Evolutionary conservation across 139 green algal genomes (phyloP), one percentile per base, ranked within the genome.

Genomic region (Picochlorum sp.): DNA sequence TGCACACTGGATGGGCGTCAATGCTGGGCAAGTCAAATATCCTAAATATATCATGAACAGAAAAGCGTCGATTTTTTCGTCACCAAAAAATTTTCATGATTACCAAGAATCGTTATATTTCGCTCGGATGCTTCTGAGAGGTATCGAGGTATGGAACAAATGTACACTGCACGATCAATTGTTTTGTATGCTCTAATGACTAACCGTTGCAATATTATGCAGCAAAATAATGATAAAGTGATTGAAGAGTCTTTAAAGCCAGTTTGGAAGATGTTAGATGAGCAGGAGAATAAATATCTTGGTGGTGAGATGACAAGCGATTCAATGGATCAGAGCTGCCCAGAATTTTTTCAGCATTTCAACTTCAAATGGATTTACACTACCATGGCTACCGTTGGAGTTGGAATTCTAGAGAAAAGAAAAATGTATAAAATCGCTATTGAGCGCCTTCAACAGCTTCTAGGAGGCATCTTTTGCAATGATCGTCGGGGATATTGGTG

Each of bases 401-500:
- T 89, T 20, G 80, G 74, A 1, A 68, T 90, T 22, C 64, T 90
- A 44, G 88, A 94, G 75, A 79, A 77, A 55, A 41, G 77, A 59
- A 63, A 69, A 49, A 25, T 61, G 10, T 90, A 87, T 51, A 28
- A 36, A 7, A 59, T 79, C 41, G 86, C 86, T 4, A 65, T 69
- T 2, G 71, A 77, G 7, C 50, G 76, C 45, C 70, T 94, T 63
- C 69, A 55, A 12, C 51, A 74, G 65, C 77, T 95, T 70, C 75
- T 95, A 33, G 77, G 65, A 2, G 86, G 86, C 12, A 63, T 64
- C 9, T 85, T 63, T 57, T 91, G 83, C 61, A 61, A 68, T 5
- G 43, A 24, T 4, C 63, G 81, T 2, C 69, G 85, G 4, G 88
- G 87, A 5, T 70, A 85, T 32, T 95, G 87, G 88, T 95, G 84